A percentile compares a stretch with the other conserved stretches of the same genome.
phyloP scores from a whole-genome alignment of 129 eudicot species.

The sunflower (Helianthus annuus) region HanXRQr2.0-SUNRISE NC_035445.2:160464461-160464960 shows the following conservation, averaged over 20 bases:
- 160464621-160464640: neutral
- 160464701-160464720: neutral
- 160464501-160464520: neutral
- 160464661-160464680: neutral
- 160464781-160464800: conserved; percentile 2
- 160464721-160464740: neutral
- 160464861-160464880: neutral
- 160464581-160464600: conserved; percentile 14
- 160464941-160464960: conserved; percentile 6
- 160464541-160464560: neutral
- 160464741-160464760: neutral
- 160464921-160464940: too few relatives aligned
- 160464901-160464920: neutral
- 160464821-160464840: conserved; percentile 25
- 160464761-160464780: conserved; percentile 14
- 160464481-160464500: neutral
- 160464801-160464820: neutral
- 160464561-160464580: neutral
- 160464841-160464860: neutral
- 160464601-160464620: neutral
- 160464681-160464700: neutral
- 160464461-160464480: neutral
- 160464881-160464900: neutral
- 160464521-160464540: neutral
- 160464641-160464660: conserved; percentile 7